Evolutionary conservation across 2,329 filamentous ascomycete species (phyloP), one percentile per base, ranked within the genome.

Genomic region (Penicillium occitanis): DNA sequence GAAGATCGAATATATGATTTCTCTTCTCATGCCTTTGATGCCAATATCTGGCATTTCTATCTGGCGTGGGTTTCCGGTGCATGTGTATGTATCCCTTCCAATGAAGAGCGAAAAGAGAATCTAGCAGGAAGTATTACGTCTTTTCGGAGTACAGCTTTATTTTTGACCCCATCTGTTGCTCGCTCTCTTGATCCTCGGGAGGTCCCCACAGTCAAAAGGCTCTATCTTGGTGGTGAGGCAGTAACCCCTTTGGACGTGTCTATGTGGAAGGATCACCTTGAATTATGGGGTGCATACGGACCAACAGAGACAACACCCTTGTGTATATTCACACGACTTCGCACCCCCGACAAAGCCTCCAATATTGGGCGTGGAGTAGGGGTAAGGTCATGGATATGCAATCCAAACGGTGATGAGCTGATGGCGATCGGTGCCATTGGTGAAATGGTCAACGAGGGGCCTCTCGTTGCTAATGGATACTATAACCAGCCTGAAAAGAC

Each of bases 121-220:
- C 46, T 65, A 1, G 63, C 63, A 11, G 55, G 55, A 3, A 80
- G 80, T 1, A 83, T 88, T 40, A 79, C 80, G 2, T 72, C 77
- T 0, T 84, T 86, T 79, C 74, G 79, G 6, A 81, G 84, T 33
- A 85, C 81, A 48, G 84, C 83, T 78, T 83, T 82, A 0, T 85
- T 86, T 69, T 81, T 90, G 72, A 90, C 88, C 0, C 84, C 87
- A 0, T 81, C 86, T 0, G 80, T 90, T n/a, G 86, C 86, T 0
- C 75, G 79, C 2, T 74, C 82, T 3, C 62, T 85, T 11, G 74
- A 78, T 5, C 63, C 63, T 3, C 33, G 48, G 7, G 42, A 61
- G 7, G 33, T 65, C 11, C 44, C 10, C 74, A 79, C 0, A 71
- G 76, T 58, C 79, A 81, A 5, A 77, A 84, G 3, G 74, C 78